Evolutionary conservation across 2,329 filamentous ascomycete genomes (phyloP).

Genomic region (Fusarium aywerte): DNA sequence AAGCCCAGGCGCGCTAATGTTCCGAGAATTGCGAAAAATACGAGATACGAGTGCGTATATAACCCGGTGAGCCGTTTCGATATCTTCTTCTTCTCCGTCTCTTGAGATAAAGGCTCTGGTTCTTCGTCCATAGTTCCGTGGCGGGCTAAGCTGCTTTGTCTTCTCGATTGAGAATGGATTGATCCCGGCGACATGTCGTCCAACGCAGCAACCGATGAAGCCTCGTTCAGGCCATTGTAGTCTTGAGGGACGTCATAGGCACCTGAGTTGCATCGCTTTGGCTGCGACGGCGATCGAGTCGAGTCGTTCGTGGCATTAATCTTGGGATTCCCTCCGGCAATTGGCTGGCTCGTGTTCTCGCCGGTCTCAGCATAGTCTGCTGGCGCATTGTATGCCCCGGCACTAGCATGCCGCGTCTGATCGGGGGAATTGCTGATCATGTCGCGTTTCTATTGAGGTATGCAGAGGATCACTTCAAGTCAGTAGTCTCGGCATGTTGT

Average conservation of each 20-base stretch:
- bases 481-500: not conserved
- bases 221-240: slow-evolving; percentile 58
- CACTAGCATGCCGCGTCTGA: not conserved
- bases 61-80: slow-evolving; percentile 67
- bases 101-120: slow-evolving; percentile 18
- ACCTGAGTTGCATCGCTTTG: slow-evolving; percentile 19
- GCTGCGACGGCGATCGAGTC: not conserved
- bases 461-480: slow-evolving; percentile 5
- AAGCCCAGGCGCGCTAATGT: slow-evolving; percentile 85
- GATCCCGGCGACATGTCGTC: slow-evolving; percentile 3
- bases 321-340: not conserved
- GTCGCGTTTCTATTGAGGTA: not conserved
- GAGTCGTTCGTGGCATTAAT: not conserved
- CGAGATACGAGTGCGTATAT: slow-evolving; percentile 82
- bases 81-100: slow-evolving; percentile 42
- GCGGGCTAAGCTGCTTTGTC: slow-evolving; percentile 14
- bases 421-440: slow-evolving; percentile 3
- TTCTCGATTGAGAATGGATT: slow-evolving; percentile 8
- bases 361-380: not conserved
- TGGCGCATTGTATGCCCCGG: slow-evolving; percentile 8
- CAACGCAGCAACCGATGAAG: slow-evolving; percentile 32
- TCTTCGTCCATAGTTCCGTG: not conserved
- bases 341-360: not conserved
- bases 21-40: slow-evolving; percentile 86
- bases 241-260: slow-evolving; percentile 45